A percentile compares a stretch with the other conserved stretches of the same genome.
phyloP scores from a whole-genome alignment of 129 eudicot species.

The Erigeron canadensis region DNA sequence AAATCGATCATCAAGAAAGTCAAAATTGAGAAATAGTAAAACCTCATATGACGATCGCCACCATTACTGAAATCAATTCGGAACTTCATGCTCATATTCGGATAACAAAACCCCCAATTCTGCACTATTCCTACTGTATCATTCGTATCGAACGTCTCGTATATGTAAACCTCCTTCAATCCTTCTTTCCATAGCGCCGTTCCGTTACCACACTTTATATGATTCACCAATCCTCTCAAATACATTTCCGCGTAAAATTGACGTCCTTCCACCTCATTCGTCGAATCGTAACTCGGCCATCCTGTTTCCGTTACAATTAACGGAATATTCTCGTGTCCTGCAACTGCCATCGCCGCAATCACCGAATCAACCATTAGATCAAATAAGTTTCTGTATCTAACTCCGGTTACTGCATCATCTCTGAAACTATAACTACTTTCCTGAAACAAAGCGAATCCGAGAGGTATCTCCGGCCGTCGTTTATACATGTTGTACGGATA shows the following conservation, averaged over 20 bases:
- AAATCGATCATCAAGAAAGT: background rate
- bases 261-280: conserved; percentile 40
- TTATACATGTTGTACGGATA: conserved; percentile 63
- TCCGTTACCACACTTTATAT: conserved; percentile 59
- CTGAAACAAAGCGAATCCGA: conserved; percentile 67
- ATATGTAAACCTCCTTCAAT: conserved; percentile 55
- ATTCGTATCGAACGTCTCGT: conserved; percentile 65
- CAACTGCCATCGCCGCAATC: conserved; percentile 59
- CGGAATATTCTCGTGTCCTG: conserved; percentile 81
- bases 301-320: conserved; percentile 76
- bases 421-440: conserved; percentile 60
- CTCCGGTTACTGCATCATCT: conserved; percentile 74
- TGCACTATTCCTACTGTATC: conserved; percentile 20
- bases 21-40: background rate
- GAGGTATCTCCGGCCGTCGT: conserved; percentile 51
- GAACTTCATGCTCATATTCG: conserved; percentile 39
- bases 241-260: conserved; percentile 60
- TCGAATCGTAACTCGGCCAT: conserved; percentile 58
- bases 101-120: conserved; percentile 38
- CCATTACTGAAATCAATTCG: conserved; percentile 24
- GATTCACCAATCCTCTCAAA: conserved; percentile 54
- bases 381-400: conserved; percentile 74
- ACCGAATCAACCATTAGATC: conserved; percentile 86
- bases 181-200: conserved; percentile 88
- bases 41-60: background rate